phyloP scores from a whole-genome alignment of 371 early-diverging fungal genomes.

The Circinella minor region DNA sequence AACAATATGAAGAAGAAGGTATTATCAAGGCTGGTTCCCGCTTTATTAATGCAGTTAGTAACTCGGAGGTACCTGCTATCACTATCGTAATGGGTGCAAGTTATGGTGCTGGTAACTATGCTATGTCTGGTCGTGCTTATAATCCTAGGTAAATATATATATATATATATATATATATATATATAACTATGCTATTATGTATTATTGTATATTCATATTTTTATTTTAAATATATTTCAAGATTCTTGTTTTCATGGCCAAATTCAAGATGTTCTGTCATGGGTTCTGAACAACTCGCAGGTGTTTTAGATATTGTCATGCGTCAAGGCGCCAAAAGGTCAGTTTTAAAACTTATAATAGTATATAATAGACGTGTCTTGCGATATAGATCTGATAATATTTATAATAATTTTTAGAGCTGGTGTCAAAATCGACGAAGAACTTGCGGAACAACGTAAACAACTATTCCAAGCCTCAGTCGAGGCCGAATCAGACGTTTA shows the following conservation, averaged over 20 bases:
- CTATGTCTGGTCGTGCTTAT: conserved; percentile 80
- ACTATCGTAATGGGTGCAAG: conserved; percentile 79
- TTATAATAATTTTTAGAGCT: conserved; percentile 26
- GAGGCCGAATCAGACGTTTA: conserved; percentile 75
- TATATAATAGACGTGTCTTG: no score
- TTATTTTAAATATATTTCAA: conserved; percentile 2
- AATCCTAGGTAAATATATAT: conserved; percentile 56
- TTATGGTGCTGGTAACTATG: conserved; percentile 85
- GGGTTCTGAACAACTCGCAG: conserved; percentile 78
- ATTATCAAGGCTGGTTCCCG: conserved; percentile 80
- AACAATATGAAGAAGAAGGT: conserved; percentile 75
- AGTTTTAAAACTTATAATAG: background rate
- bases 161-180: background rate
- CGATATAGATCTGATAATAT: no score
- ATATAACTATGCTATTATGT: no score
- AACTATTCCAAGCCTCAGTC: conserved; percentile 66
- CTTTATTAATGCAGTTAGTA: conserved; percentile 80
- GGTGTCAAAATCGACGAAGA: conserved; percentile 67
- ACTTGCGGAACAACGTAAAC: conserved; percentile 55
- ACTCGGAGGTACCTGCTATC: conserved; percentile 74
- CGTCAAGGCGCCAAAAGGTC: conserved; percentile 71
- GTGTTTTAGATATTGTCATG: conserved; percentile 76
- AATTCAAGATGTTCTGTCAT: conserved; percentile 80
- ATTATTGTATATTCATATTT: background rate
- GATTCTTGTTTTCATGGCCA: conserved; percentile 80